Evolutionary conservation across 2,329 filamentous ascomycete species (phyloP).

Genomic region (Zasmidium cellare): DNA sequence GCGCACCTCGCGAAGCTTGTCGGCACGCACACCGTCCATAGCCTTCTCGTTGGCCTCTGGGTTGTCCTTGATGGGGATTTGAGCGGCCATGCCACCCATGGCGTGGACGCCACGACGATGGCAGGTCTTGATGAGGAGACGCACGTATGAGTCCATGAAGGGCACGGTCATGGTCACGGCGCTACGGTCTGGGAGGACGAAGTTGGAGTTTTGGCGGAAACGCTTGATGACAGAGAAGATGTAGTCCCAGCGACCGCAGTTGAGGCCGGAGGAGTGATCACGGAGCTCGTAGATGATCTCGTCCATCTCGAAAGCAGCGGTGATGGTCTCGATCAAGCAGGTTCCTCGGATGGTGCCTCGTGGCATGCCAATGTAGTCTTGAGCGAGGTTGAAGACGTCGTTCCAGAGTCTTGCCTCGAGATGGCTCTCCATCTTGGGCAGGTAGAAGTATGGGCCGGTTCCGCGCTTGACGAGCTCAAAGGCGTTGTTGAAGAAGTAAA

Average conservation of each 20-base stretch:
- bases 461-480: conserved; percentile 81
- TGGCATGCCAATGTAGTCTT: conserved; percentile 87
- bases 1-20: conserved; percentile 93
- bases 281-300: conserved; percentile 99
- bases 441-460: conserved; percentile 92
- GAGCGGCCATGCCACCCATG: conserved; percentile 98
- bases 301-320: conserved; percentile 98
- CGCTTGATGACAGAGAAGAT: conserved; percentile 99
- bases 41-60: conserved; percentile 47
- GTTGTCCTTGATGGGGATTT: conserved; percentile 98
- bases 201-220: conserved; percentile 91
- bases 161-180: conserved; percentile 96
- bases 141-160: conserved; percentile 98
- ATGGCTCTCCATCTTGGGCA: conserved; percentile 95
- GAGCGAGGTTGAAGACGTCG: conserved; percentile 91
- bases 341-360: conserved; percentile 93
- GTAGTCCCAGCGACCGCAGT: conserved; percentile 99
- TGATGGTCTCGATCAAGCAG: conserved; percentile 95
- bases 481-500: conserved; percentile 99
- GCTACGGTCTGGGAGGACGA: conserved; percentile 88
- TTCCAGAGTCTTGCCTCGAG: conserved; percentile 98
- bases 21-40: conserved; percentile 63
- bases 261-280: conserved; percentile 92
- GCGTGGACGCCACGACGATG: conserved; percentile 96
- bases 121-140: conserved; percentile 96